Evolutionary conservation across 495 filamentous ascomycete genomes (phyloP).

Genomic region (Tirmania nivea): DNA sequence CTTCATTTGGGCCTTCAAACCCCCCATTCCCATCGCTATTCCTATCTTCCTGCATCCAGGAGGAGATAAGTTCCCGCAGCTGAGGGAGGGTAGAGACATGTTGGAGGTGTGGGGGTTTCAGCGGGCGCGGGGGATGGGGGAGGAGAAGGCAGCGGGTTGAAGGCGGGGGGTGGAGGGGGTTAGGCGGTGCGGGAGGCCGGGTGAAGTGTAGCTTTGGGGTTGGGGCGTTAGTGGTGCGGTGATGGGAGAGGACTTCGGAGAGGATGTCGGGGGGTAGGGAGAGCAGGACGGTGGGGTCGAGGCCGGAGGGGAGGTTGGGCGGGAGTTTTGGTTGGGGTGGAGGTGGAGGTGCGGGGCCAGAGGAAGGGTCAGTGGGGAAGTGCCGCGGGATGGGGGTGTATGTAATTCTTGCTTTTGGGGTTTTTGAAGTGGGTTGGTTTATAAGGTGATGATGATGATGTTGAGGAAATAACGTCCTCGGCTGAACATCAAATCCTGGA

Average conservation of each 20-base stretch:
- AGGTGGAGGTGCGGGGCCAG: background rate
- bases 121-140: background rate
- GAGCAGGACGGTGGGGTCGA: background rate
- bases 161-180: background rate
- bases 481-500: too few species aligned
- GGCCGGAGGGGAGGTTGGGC: background rate
- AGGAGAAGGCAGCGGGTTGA: background rate
- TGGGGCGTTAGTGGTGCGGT: background rate
- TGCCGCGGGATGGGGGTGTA: too few species aligned
- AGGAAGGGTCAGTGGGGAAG: background rate
- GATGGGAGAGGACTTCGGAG: background rate
- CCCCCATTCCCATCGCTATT: background rate
- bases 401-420: too few species aligned
- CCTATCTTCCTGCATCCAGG: background rate
- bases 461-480: background rate
- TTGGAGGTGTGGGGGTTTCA: background rate
- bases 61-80: background rate
- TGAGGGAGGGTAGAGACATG: background rate
- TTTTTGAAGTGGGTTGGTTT: background rate
- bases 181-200: background rate
- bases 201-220: background rate
- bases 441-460: background rate
- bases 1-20: background rate
- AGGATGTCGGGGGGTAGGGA: background rate
- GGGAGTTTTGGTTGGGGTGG: background rate